phyloP scores from a whole-genome alignment of 257 asterid genomes.

The Solanum sitiens region DNA sequence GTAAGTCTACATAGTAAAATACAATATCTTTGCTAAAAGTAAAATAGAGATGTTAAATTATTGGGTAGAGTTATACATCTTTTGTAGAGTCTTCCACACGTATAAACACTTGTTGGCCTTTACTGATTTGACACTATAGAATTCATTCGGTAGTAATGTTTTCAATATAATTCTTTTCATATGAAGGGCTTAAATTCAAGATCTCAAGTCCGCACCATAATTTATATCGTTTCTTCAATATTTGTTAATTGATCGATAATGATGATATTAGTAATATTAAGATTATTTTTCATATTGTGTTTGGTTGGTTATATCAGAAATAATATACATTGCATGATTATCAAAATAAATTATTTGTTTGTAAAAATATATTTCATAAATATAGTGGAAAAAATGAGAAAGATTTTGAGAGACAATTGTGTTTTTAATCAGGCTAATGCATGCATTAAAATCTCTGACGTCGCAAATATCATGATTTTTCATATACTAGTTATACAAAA shows the following conservation, averaged over 20 bases:
- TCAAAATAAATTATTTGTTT: background rate
- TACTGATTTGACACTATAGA: background rate
- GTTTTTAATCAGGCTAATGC: background rate
- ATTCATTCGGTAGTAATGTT: no score
- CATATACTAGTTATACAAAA: no score
- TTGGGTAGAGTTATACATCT: background rate
- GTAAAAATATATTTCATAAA: background rate
- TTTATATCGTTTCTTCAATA: no score
- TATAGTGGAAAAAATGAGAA: background rate
- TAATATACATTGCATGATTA: background rate
- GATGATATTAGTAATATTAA: no score
- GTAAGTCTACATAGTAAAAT: background rate
- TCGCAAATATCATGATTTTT: background rate
- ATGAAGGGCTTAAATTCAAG: accelerated
- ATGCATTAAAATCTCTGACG: background rate
- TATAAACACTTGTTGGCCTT: background rate
- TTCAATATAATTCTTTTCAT: no score
- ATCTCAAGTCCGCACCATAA: background rate
- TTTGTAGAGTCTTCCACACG: background rate
- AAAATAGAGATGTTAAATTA: background rate
- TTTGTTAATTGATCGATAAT: background rate
- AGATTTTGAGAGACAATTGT: background rate
- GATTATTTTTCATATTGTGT: no score
- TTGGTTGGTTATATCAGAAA: background rate
- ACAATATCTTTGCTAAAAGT: background rate